A percentile compares a stretch with the other conserved stretches of the same genome.
phyloP scores from a whole-genome alignment of 768 basidiomycete genomes.

The Multifurca ochricompacta region DNA sequence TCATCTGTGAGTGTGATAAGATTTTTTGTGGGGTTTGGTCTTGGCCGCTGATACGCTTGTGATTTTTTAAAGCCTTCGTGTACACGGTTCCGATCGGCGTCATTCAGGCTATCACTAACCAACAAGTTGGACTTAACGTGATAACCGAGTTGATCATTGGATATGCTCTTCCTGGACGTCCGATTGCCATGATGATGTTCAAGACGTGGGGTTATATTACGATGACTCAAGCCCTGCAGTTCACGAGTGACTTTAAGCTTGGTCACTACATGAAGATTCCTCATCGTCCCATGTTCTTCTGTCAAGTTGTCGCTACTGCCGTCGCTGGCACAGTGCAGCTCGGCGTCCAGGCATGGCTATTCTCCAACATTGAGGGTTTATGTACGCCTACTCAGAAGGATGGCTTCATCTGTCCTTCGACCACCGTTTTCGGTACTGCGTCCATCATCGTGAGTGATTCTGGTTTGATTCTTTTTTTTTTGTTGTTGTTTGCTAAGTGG shows the following conservation, averaged over 20 bases:
- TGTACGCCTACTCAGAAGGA: constrained; percentile 47
- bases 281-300: constrained; percentile 64
- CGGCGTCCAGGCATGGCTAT: constrained; percentile 72
- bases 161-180: constrained; percentile 68
- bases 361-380: constrained; percentile 57
- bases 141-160: constrained; percentile 79
- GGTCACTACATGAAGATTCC: constrained; percentile 68
- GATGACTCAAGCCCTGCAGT: constrained; percentile 58
- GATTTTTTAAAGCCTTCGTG: constrained; percentile 29
- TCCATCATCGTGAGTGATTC: constrained; percentile 54
- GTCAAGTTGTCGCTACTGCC: constrained; percentile 58
- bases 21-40: background rate
- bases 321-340: constrained; percentile 69
- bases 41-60: background rate
- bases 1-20: constrained; percentile 37
- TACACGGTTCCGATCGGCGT: constrained; percentile 50
- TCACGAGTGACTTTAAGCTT: constrained; percentile 72
- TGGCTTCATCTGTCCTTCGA: constrained; percentile 63
- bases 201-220: constrained; percentile 77
- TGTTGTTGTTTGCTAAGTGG: background rate
- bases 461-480: too few species aligned
- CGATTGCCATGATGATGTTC: constrained; percentile 81
- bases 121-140: constrained; percentile 68
- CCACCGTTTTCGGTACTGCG: constrained; percentile 72
- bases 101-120: constrained; percentile 70